These are phyloP conservation scores for Penicillium expansum DNA, from an alignment of 2,329 filamentous ascomycete species.

Conservation along the genomic window DNA sequence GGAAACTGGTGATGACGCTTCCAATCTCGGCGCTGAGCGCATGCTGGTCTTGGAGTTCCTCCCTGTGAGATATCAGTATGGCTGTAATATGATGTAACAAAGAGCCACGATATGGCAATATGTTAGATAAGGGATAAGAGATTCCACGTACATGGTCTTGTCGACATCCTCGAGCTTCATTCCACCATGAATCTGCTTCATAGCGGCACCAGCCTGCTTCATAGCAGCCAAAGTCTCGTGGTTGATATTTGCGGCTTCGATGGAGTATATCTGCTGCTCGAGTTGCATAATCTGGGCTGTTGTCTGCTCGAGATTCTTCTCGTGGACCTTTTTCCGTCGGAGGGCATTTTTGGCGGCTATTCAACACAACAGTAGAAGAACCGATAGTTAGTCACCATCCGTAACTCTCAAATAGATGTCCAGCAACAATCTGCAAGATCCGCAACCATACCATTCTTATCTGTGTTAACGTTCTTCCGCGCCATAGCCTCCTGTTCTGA, in stretches of 20 bases:
- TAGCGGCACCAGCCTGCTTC: conserved; percentile 84
- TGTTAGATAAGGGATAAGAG: not conserved
- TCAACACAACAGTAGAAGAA: not conserved
- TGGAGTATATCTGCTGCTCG: conserved; percentile 92
- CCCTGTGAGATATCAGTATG: conserved; percentile 55
- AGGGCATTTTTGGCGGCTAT: conserved; percentile 91
- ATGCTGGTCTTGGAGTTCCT: conserved; percentile 86
- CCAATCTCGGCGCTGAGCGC: conserved; percentile 90
- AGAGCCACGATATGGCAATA: not conserved
- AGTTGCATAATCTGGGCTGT: conserved; percentile 84
- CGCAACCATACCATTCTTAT: conserved; percentile 80
- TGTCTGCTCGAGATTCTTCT: conserved; percentile 89
- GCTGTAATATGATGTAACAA: not conserved
- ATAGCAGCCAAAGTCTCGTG: conserved; percentile 92
- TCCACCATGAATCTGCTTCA: conserved; percentile 88
- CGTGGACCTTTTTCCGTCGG: conserved; percentile 89
- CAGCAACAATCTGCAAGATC: not conserved
- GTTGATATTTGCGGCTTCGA: conserved; percentile 98
- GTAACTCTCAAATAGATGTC: not conserved
- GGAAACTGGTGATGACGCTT: conserved; percentile 73
- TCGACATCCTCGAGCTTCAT: conserved; percentile 94
- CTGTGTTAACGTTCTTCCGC: conserved; percentile 80
- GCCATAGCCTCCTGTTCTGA: conserved; percentile 87
- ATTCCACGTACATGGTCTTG: conserved; percentile 74
- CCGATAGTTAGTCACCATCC: not conserved